A percentile compares a stretch with the other conserved stretches of the same genome.
Evolutionary conservation across 768 basidiomycete species (phyloP).

Genomic region (Serpula lacrymans): DNA sequence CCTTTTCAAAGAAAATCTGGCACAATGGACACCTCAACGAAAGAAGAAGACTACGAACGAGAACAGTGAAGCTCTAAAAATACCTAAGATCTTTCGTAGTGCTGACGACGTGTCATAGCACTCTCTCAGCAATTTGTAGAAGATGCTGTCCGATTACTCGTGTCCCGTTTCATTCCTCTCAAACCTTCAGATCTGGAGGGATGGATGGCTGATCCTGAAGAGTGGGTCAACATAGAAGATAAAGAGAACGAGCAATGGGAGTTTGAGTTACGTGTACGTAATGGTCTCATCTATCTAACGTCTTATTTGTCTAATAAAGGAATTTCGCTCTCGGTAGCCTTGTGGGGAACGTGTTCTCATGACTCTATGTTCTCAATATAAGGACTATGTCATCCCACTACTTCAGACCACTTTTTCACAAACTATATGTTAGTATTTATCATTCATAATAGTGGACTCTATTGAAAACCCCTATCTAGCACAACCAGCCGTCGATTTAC

Average conservation of each 20-base stretch:
- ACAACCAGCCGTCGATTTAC: slow-evolving; percentile 50
- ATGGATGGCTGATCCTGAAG: slow-evolving; percentile 89
- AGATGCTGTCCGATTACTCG: slow-evolving; percentile 68
- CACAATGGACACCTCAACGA: slow-evolving; percentile 69
- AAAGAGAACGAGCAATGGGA: slow-evolving; percentile 92
- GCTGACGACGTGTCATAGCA: slow-evolving; percentile 34
- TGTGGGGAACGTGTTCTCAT: slow-evolving; percentile 92
- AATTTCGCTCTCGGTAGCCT: slow-evolving; percentile 46
- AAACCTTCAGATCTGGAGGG: slow-evolving; percentile 76
- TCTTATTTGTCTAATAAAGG: not conserved
- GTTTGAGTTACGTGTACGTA: slow-evolving; percentile 80
- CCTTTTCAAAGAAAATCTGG: slow-evolving; percentile 77
- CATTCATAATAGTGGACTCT: not conserved
- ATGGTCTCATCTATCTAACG: not conserved
- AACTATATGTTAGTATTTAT: slow-evolving; percentile 48
- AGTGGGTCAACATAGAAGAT: slow-evolving; percentile 90
- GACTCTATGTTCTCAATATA: slow-evolving; percentile 69
- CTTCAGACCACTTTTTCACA: slow-evolving; percentile 58
- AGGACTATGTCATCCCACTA: slow-evolving; percentile 63
- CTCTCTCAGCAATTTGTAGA: slow-evolving; percentile 70
- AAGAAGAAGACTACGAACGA: slow-evolving; percentile 59
- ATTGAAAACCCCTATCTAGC: slow-evolving; percentile 19
- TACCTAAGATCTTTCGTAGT: slow-evolving; percentile 1
- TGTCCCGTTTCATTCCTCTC: slow-evolving; percentile 83
- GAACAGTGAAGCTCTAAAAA: slow-evolving; percentile 41